Conservation (phyloP, 768 basidiomycete species). For the Steccherinum ochraceum region DNA sequence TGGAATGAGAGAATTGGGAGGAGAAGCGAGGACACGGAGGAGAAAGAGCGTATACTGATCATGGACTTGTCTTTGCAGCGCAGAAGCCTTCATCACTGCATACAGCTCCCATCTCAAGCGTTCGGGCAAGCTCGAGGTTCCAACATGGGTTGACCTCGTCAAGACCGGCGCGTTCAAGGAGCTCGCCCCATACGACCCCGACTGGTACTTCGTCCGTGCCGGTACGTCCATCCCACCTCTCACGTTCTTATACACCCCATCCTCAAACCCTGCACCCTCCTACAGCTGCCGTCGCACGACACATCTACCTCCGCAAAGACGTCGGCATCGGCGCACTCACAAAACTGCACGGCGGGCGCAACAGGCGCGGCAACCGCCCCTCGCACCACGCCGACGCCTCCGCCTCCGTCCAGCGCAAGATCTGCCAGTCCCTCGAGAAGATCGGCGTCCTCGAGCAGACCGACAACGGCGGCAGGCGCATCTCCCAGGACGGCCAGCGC, state of each 20-base stretch:
- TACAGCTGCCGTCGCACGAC: slow-evolving; percentile 90
- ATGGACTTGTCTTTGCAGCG: slow-evolving; percentile 39
- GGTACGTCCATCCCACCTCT: slow-evolving; percentile 43
- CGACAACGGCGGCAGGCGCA: slow-evolving; percentile 91
- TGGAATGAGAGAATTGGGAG: neutral
- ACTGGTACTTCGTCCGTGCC: slow-evolving; percentile 99
- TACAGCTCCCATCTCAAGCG: slow-evolving; percentile 96
- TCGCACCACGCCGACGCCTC: slow-evolving; percentile 89
- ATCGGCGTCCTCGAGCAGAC: slow-evolving; percentile 95
- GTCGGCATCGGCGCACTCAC: slow-evolving; percentile 89
- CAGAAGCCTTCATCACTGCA: slow-evolving; percentile 89
- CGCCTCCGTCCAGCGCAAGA: slow-evolving; percentile 85
- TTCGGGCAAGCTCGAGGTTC: slow-evolving; percentile 98
- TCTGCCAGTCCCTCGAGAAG: slow-evolving; percentile 97
- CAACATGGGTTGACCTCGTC: slow-evolving; percentile 96
- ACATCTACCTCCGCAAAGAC: slow-evolving; percentile 99
- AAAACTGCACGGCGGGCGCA: slow-evolving; percentile 96
- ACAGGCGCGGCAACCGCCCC: slow-evolving; percentile 93
- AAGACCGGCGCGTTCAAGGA: slow-evolving; percentile 98
- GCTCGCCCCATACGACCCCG: slow-evolving; percentile 97
- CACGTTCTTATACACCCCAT: neutral
- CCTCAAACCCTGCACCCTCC: neutral
- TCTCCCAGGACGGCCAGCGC: slow-evolving; percentile 94
- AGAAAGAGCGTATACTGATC: too few relatives aligned
- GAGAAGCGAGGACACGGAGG: neutral